Conservation (phyloP, 371 early-diverging fungal species). For the Rhizopus microsporus region DNA sequence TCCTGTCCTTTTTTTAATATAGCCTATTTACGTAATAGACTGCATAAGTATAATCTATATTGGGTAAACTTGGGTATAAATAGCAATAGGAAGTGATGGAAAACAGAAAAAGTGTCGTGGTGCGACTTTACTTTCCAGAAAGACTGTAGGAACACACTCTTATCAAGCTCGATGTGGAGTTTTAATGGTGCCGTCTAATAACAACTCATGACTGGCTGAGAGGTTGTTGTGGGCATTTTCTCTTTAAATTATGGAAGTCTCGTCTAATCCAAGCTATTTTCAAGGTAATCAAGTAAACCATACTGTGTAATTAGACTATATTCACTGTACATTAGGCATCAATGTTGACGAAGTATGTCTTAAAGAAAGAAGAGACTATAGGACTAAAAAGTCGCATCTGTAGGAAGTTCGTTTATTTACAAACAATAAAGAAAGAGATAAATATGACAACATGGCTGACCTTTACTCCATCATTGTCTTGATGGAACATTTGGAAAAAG, state of each 20-base stretch:
- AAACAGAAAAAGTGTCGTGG: no score
- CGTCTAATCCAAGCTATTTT: not conserved
- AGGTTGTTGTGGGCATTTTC: not conserved
- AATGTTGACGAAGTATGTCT: conserved; percentile 46
- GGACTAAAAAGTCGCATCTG: not conserved
- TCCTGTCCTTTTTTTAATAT: no score
- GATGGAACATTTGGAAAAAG: conserved; percentile 90
- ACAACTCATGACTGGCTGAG: no score
- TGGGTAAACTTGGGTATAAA: no score
- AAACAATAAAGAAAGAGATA: conserved; percentile 84
- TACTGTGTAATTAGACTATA: not conserved
- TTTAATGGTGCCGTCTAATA: no score
- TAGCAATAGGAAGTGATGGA: no score
- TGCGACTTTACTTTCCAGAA: no score
- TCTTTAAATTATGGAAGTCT: conserved; percentile 1
- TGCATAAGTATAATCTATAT: no score
- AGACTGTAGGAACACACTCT: no score
- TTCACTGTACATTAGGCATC: conserved; percentile 21
- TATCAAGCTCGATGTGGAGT: no score
- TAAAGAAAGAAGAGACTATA: not conserved
- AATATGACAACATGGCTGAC: conserved; percentile 91
- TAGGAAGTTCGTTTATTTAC: conserved; percentile 76
- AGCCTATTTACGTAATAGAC: no score
- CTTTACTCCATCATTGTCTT: conserved; percentile 89
- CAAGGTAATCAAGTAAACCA: not conserved